Base-by-base conservation (phyloP, 2,329 filamentous ascomycete species). In the Mycosphaerelloides madeirae region DNA sequence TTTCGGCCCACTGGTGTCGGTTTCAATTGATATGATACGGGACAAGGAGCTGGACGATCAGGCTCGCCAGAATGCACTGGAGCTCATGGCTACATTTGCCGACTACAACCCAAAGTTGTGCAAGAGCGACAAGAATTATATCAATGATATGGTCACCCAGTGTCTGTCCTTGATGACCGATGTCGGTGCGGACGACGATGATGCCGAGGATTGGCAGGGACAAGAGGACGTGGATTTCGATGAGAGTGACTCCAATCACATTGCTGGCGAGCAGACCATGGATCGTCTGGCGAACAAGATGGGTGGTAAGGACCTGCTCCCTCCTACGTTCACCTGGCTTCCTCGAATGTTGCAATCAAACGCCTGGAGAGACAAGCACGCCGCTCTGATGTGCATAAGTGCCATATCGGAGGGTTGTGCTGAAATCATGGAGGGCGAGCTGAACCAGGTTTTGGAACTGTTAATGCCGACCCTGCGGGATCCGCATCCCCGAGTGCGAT, bases 91-190 rank as follows among this genome's bases (percentile, higher is more conserved):
- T 19, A 98, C 93, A 0, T 98, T 98, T 65, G 90, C 91, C 54
- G 93, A 98, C 63, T 93, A 91, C 60, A 86, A 88, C 1, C 89
- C 93, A 3, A 84, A 85, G 29, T 91, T 97, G 83, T 97, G 93
- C 74, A 87, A 85, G 64, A 96, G 95, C 65, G 91, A 98, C 63
- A 69, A 82, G n/a, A 84, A 82, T 9, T 98, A 94, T 69, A 93
- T 90, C 2, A 83, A 80, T 49, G 89, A 96, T 54, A 98, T 98
- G 93, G 94, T 98, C 53, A 97, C 90, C 1, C 93, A 98, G 68
- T 98, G 93, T 66, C 73, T 98, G 56, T 97, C 91, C 57, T 72
- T 98, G 57, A 98, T 98, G 93, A 97, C 93, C 3, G 93, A 98
- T 64, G 84, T 98, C 49, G 93, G 90, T 31, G 77, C 84, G 50